phyloP scores from a whole-genome alignment of 371 early-diverging fungal genomes.

The Rhizopus delemar region DNA sequence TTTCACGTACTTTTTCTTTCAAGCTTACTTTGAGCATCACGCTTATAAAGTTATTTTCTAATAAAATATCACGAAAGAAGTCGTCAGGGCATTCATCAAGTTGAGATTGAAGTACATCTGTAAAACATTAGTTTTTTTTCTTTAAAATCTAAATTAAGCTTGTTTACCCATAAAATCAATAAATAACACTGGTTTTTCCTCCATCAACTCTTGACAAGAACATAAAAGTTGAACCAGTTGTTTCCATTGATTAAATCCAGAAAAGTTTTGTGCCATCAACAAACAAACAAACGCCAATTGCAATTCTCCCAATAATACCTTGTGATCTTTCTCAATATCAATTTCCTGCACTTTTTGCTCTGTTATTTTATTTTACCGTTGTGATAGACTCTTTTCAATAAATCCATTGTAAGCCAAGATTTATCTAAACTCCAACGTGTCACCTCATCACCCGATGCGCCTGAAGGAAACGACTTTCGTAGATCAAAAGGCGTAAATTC shows the following conservation, averaged over 20 bases:
- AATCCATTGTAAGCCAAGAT: constrained; percentile 72
- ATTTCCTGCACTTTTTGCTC: not conserved
- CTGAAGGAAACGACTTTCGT: constrained; percentile 76
- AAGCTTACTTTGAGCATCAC: constrained; percentile 49
- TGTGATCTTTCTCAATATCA: constrained; percentile 28
- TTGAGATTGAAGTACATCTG: constrained; percentile 63
- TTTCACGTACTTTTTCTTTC: not conserved
- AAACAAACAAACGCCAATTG: constrained; percentile 82
- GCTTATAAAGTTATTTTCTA: constrained; percentile 71
- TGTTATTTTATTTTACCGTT: constrained; percentile 35
- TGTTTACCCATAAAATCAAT: constrained; percentile 62
- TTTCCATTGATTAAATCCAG: constrained; percentile 92
- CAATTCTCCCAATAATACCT: constrained; percentile 73
- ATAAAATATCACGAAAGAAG: constrained; percentile 75
- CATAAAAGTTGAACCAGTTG: constrained; percentile 72
- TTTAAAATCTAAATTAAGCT: no score
- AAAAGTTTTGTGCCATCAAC: constrained; percentile 81
- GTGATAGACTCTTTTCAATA: constrained; percentile 48
- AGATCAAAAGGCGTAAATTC: constrained; percentile 75
- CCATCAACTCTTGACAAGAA: constrained; percentile 61
- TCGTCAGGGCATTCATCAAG: constrained; percentile 79
- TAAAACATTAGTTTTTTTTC: not conserved
- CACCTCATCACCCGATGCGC: constrained; percentile 69
- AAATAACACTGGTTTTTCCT: constrained; percentile 45
- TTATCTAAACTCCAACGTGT: constrained; percentile 90